Conservation (phyloP, 192 early-diverging fungal species). For the Backusella psychrophila region DNA sequence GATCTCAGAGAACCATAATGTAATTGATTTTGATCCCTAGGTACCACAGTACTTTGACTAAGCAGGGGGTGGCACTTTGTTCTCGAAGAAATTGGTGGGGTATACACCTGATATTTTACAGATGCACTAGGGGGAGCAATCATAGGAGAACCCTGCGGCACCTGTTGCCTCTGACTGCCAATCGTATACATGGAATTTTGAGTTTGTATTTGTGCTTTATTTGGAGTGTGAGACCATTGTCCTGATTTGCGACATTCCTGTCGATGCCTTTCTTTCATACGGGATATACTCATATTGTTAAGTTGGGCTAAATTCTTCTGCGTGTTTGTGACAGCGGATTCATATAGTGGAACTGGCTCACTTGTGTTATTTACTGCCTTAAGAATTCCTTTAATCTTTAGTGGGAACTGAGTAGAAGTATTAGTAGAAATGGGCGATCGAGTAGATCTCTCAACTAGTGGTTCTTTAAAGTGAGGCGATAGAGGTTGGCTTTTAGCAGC, state of each 20-base stretch:
- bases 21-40: neutral
- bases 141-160: neutral
- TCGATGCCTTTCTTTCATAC: slow-evolving; percentile 19
- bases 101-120: neutral
- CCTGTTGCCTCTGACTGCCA: neutral
- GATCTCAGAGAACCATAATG: neutral
- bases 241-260: slow-evolving; percentile 8
- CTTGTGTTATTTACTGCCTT: neutral
- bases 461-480: neutral
- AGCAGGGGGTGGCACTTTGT: neutral
- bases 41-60: neutral
- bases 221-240: neutral
- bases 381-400: neutral
- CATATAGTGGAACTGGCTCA: neutral
- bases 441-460: neutral
- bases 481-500: neutral
- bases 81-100: neutral
- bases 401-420: neutral
- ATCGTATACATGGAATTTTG: neutral
- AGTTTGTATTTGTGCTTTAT: neutral
- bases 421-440: neutral
- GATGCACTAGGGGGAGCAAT: neutral
- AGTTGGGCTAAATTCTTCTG: neutral
- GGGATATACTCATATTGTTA: slow-evolving; percentile 1
- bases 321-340: neutral